These are phyloP conservation scores for Volutella citrinella DNA, from an alignment of 2,329 filamentous ascomycete species.

Conservation along the genomic window DNA sequence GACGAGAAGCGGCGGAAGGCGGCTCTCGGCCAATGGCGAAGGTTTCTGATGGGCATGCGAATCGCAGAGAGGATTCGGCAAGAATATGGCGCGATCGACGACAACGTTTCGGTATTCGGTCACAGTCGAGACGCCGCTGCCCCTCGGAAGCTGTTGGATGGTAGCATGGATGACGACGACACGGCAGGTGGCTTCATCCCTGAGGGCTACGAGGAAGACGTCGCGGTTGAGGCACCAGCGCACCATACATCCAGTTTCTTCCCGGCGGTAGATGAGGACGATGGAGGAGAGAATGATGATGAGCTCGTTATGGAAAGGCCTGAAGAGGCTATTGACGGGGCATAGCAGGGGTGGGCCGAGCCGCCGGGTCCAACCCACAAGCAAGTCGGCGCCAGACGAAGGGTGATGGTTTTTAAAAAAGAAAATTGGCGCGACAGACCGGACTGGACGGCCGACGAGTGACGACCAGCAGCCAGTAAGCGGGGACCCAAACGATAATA, in stretches of 20 bases:
- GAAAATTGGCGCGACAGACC: too few species aligned
- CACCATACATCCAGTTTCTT: slow-evolving; percentile 46
- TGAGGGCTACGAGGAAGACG: slow-evolving; percentile 45
- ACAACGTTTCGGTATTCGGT: slow-evolving; percentile 52
- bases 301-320: slow-evolving; percentile 34
- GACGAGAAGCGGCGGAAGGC: slow-evolving; percentile 77
- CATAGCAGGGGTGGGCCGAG: too few species aligned
- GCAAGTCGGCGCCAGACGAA: too few species aligned
- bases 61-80: slow-evolving; percentile 74
- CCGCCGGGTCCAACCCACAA: too few species aligned
- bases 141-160: too few species aligned
- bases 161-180: slow-evolving; percentile 41
- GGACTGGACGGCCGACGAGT: too few species aligned
- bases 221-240: slow-evolving; percentile 29
- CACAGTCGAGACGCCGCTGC: slow-evolving; percentile 35
- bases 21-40: slow-evolving; percentile 76
- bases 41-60: slow-evolving; percentile 79
- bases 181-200: slow-evolving; percentile 61
- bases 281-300: slow-evolving; percentile 32
- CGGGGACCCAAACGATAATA: too few species aligned
- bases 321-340: too few species aligned
- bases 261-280: slow-evolving; percentile 43
- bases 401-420: too few species aligned
- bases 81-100: slow-evolving; percentile 68
- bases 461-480: too few species aligned